Evolutionary conservation across 306 rosid genomes (phyloP).

Genomic region (Ziziphus jujuba): DNA sequence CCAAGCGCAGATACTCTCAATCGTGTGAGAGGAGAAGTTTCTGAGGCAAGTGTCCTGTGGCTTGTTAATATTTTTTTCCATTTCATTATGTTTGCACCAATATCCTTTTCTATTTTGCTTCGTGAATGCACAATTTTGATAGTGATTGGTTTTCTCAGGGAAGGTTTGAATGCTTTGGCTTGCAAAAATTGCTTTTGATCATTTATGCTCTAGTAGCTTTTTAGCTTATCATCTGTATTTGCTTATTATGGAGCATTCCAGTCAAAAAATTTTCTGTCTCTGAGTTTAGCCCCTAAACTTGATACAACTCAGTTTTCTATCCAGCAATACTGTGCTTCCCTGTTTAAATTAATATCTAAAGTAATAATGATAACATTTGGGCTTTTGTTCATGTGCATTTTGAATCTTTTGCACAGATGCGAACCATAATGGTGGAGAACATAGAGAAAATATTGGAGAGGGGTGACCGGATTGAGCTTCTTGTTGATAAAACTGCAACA

Average conservation of each 20-base stretch:
- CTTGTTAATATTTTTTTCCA: conserved; percentile 11
- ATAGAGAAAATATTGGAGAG: conserved; percentile 93
- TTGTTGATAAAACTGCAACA: conserved; percentile 93
- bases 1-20: conserved; percentile 81
- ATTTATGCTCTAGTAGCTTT: background rate
- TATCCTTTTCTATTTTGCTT: background rate
- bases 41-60: conserved; percentile 78
- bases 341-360: no score
- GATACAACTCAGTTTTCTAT: no score
- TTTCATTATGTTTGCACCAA: background rate
- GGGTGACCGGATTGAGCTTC: conserved; percentile 96
- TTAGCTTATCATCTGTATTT: background rate
- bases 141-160: background rate
- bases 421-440: conserved; percentile 93
- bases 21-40: conserved; percentile 92
- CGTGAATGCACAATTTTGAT: background rate
- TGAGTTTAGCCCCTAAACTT: background rate
- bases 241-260: no score
- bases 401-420: conserved; percentile 57
- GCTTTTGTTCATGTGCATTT: conserved; percentile 26
- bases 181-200: background rate
- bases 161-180: background rate
- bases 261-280: no score
- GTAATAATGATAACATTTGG: background rate
- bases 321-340: background rate